phyloP scores from a whole-genome alignment of 148 eudicot species.

The Vaccinium corymbosum region DNA sequence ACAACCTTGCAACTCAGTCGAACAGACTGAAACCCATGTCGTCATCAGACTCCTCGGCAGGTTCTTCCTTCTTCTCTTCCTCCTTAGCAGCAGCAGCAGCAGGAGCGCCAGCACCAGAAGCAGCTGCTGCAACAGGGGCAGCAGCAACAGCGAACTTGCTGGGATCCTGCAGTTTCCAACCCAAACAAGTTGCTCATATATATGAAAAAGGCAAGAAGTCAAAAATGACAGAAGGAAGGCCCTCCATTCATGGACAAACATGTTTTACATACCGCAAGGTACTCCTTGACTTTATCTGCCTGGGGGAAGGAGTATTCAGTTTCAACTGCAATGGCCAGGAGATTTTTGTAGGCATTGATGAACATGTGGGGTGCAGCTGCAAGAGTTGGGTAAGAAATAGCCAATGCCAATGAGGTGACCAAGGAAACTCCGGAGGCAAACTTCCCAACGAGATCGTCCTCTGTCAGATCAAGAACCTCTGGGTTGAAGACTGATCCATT shows the following conservation, averaged over 20 bases:
- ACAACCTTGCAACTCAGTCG: slow-evolving; percentile 17
- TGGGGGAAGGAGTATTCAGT: slow-evolving; percentile 43
- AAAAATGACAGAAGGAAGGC: neutral
- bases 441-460: slow-evolving; percentile 39
- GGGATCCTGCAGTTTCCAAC: slow-evolving; percentile 31
- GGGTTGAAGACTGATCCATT: slow-evolving; percentile 50
- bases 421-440: slow-evolving; percentile 39
- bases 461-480: slow-evolving; percentile 44
- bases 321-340: slow-evolving; percentile 37
- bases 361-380: slow-evolving; percentile 55
- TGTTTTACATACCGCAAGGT: slow-evolving; percentile 24
- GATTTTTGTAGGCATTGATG: slow-evolving; percentile 43
- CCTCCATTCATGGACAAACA: neutral
- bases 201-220: neutral
- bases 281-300: slow-evolving; percentile 50
- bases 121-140: slow-evolving; percentile 29
- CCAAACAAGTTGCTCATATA: neutral
- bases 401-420: slow-evolving; percentile 33
- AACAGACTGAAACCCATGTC: slow-evolving; percentile 35
- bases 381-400: slow-evolving; percentile 42
- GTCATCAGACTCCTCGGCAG: slow-evolving; percentile 42
- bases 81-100: slow-evolving; percentile 25
- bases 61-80: slow-evolving; percentile 40
- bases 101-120: slow-evolving; percentile 12
- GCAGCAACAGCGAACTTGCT: slow-evolving; percentile 43